Conservation (phyloP, 176 grass and related monocot species). For the Eragrostis curvula region DNA sequence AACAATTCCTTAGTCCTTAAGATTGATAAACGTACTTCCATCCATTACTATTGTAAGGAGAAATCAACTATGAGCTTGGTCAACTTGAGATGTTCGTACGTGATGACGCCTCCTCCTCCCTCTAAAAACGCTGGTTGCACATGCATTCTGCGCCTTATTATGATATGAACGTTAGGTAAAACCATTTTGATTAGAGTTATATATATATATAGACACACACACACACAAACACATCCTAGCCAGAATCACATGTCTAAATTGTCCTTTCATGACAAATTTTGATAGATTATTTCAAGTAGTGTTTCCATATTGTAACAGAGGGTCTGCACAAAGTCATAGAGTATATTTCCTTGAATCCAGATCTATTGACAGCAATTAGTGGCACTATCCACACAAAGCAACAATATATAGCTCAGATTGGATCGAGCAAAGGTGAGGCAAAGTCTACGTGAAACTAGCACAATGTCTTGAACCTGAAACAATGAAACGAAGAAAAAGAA, state of each 20-base stretch:
- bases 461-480: not conserved
- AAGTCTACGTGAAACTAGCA: not conserved
- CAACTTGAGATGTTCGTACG: not conserved
- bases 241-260: not conserved
- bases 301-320: not conserved
- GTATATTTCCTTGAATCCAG: not conserved
- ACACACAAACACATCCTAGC: not conserved
- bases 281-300: conserved; percentile 4
- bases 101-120: too few species aligned
- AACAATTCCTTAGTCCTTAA: not conserved
- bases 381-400: not conserved
- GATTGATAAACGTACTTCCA: not conserved
- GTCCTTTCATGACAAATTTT: not conserved
- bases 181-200: too few species aligned
- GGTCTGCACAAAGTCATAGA: not conserved
- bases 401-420: not conserved
- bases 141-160: not conserved
- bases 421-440: not conserved
- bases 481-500: not conserved
- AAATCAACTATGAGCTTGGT: not conserved
- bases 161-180: not conserved
- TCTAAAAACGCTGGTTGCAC: not conserved
- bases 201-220: too few species aligned
- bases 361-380: not conserved
- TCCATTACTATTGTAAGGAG: not conserved